These are phyloP conservation scores for Calonectria pauciramosa DNA, from an alignment of 2,329 filamentous ascomycete genomes.

Conservation along the genomic window DNA sequence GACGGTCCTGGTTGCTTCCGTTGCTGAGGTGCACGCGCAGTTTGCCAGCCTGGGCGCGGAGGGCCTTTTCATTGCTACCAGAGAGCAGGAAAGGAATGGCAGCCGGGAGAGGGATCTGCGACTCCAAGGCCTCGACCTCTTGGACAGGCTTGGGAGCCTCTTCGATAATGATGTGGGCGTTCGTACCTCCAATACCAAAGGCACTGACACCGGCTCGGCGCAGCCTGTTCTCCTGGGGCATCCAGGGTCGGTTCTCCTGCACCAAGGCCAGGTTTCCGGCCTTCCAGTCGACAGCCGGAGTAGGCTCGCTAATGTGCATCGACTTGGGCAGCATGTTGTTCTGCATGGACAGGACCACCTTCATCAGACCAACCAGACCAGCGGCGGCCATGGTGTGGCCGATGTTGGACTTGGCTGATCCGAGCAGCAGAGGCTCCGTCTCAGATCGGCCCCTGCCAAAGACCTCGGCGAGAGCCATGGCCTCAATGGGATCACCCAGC, in stretches of 20 bases:
- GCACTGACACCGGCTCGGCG: neutral
- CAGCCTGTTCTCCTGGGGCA: neutral
- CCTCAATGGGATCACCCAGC: neutral
- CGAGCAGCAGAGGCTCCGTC: neutral
- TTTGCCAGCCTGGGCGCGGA: neutral
- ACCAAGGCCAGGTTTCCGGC: neutral
- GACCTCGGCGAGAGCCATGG: neutral
- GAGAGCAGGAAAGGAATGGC: neutral
- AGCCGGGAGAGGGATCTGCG: neutral
- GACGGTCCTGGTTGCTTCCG: neutral
- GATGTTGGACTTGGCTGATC: neutral
- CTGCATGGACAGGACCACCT: neutral
- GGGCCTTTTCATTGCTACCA: neutral
- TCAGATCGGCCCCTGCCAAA: neutral
- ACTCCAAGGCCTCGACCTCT: too few species aligned
- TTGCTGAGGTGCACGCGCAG: neutral
- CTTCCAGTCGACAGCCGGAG: neutral
- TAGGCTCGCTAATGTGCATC: neutral
- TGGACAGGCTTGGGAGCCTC: neutral
- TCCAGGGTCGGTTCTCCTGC: neutral
- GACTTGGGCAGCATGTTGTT: neutral
- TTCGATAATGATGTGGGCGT: neutral
- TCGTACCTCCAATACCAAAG: neutral
- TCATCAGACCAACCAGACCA: neutral
- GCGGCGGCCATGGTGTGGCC: neutral